Evolutionary conservation across 768 basidiomycete genomes (phyloP).

Genomic region (Pholiota conissans): DNA sequence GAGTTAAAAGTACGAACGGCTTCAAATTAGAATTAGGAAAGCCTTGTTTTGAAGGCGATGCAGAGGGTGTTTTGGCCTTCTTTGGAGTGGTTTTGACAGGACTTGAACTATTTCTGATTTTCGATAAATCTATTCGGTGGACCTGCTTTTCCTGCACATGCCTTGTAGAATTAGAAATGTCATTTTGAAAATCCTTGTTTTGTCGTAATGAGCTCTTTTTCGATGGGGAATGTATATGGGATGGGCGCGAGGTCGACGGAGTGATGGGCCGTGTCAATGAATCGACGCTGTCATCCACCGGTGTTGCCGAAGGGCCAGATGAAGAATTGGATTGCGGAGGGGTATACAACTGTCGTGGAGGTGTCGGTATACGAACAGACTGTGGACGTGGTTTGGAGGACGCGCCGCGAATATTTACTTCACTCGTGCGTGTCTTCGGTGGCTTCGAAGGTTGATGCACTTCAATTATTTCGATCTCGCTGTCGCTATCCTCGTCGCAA

Average conservation of each 20-base stretch:
- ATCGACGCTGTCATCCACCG: too few relatives aligned
- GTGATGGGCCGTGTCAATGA: too few relatives aligned
- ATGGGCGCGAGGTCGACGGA: conserved; percentile 10
- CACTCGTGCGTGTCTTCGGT: neutral
- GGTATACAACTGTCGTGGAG: conserved; percentile 33
- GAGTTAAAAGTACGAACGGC: conserved; percentile 5
- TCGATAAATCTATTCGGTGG: neutral
- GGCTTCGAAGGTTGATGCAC: conserved; percentile 7
- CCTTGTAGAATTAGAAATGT: neutral
- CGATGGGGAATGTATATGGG: neutral
- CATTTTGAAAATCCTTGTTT: too few relatives aligned
- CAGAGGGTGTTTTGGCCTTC: neutral
- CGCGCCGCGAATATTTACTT: neutral
- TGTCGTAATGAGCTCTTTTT: too few relatives aligned
- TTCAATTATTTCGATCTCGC: conserved; percentile 35
- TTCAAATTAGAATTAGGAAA: neutral
- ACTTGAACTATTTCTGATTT: neutral
- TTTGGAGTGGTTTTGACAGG: neutral
- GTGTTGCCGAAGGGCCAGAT: conserved; percentile 21
- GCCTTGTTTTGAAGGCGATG: neutral
- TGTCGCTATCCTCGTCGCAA: conserved; percentile 23
- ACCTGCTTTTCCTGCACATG: neutral
- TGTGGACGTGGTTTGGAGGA: neutral
- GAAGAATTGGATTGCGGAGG: conserved; percentile 40
- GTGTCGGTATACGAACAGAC: neutral